phyloP scores from a whole-genome alignment of 192 early-diverging fungal species.

The Coemansia sp. region DNA sequence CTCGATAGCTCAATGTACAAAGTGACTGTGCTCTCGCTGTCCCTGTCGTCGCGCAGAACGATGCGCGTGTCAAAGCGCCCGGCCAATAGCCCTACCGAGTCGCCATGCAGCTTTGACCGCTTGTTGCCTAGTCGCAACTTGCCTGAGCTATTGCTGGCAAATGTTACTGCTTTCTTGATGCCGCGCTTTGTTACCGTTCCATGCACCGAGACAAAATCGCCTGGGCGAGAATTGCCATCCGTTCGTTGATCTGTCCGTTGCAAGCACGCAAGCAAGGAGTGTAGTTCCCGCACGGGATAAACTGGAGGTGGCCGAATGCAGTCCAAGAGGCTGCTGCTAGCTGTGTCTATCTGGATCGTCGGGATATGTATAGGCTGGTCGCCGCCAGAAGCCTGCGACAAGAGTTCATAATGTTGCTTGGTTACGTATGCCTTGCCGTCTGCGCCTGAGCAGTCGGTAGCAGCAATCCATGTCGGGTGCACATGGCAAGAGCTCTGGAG shows the following conservation, averaged over 20 bases:
- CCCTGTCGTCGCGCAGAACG: conserved; percentile 22
- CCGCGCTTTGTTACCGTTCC: conserved; percentile 18
- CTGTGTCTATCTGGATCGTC: conserved; percentile 10
- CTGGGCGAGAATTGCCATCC: neutral
- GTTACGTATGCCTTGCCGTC: neutral
- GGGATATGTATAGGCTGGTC: conserved; percentile 7
- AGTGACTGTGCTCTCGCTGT: conserved; percentile 9
- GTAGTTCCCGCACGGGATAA: conserved; percentile 7
- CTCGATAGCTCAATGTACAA: conserved; percentile 23
- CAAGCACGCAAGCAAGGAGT: neutral
- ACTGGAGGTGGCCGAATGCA: neutral
- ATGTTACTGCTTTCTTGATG: conserved; percentile 9
- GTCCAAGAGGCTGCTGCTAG: neutral
- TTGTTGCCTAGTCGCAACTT: neutral
- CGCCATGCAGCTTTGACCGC: neutral
- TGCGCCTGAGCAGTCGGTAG: neutral
- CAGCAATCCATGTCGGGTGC: neutral
- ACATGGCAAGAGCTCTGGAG: conserved; percentile 3
- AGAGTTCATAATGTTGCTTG: neutral
- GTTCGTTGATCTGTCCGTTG: neutral
- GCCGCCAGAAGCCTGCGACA: neutral
- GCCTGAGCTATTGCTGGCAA: neutral
- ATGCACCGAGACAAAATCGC: conserved; percentile 15
- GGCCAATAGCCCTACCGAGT: neutral
- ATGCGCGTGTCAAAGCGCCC: conserved; percentile 30